These are phyloP conservation scores for Lachnellula suecica DNA, from an alignment of 2,329 filamentous ascomycete genomes.

Conservation along the genomic window DNA sequence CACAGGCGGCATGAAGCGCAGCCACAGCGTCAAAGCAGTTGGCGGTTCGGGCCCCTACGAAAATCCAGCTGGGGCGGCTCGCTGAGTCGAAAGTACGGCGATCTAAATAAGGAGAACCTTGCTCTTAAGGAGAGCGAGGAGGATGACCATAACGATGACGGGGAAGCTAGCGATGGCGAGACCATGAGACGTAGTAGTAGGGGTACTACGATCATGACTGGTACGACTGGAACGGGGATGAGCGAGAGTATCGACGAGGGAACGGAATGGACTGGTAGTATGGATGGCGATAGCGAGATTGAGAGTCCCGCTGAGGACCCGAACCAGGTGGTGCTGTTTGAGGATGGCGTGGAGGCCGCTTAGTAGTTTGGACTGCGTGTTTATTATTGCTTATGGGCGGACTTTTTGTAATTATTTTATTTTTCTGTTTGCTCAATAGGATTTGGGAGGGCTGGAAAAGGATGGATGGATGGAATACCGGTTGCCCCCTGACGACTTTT, in stretches of 20 bases:
- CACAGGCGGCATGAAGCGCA: constrained; percentile 67
- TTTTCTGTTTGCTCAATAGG: constrained; percentile 1
- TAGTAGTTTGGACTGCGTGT: constrained; percentile 4
- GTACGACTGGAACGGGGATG: constrained; percentile 21
- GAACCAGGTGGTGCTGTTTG: constrained; percentile 23
- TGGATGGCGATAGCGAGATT: constrained; percentile 17
- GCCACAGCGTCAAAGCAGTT: constrained; percentile 72
- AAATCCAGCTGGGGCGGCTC: constrained; percentile 70
- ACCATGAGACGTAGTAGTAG: constrained; percentile 32
- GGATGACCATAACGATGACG: constrained; percentile 21
- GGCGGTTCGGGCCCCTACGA: constrained; percentile 47
- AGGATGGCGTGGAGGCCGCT: constrained; percentile 19
- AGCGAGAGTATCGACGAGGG: constrained; percentile 30
- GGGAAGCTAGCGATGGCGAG: constrained; percentile 23
- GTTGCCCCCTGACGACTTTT: not conserved
- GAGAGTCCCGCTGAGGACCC: constrained; percentile 9
- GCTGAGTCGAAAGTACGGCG: constrained; percentile 40
- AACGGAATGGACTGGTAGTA: constrained; percentile 31
- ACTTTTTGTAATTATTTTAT: constrained; percentile 11
- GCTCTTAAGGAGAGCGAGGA: constrained; percentile 63
- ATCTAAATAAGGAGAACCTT: constrained; percentile 63
- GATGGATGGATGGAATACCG: not conserved
- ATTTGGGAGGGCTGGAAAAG: not conserved
- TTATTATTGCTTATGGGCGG: constrained; percentile 4
- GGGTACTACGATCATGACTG: constrained; percentile 29